Evolutionary conservation across 257 asterid genomes (phyloP).

Genomic region (Coffea canephora): DNA sequence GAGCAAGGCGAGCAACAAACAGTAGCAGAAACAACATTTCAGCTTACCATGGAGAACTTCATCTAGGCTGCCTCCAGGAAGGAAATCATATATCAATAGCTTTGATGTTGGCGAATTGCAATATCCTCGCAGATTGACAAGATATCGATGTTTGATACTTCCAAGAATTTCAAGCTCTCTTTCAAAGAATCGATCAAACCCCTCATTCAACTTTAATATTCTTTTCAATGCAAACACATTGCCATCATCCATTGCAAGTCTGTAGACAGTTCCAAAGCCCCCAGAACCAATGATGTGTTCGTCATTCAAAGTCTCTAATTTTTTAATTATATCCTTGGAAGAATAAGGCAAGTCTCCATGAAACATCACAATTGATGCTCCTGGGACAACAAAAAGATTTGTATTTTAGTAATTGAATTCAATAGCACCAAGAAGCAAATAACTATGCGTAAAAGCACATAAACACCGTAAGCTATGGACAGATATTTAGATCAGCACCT

Average conservation of each 20-base stretch:
- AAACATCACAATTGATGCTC: slow-evolving; percentile 90
- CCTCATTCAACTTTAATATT: slow-evolving; percentile 75
- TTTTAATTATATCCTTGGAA: slow-evolving; percentile 81
- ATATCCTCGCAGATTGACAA: slow-evolving; percentile 88
- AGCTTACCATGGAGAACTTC: slow-evolving; percentile 77
- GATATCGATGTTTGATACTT: slow-evolving; percentile 78
- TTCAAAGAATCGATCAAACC: slow-evolving; percentile 81
- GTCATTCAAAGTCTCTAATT: slow-evolving; percentile 72
- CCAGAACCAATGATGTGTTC: slow-evolving; percentile 89
- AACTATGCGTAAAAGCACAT: not conserved
- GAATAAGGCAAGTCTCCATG: slow-evolving; percentile 96
- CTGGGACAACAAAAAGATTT: slow-evolving; percentile 37
- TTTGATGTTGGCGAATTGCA: slow-evolving; percentile 86
- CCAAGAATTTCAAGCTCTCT: slow-evolving; percentile 96
- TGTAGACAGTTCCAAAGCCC: slow-evolving; percentile 93
- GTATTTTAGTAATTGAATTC: slow-evolving; percentile 9
- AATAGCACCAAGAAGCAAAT: slow-evolving; percentile 11
- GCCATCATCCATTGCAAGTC: slow-evolving; percentile 93
- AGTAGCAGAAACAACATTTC: slow-evolving; percentile 14
- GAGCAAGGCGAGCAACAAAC: slow-evolving; percentile 4
- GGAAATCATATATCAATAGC: slow-evolving; percentile 72
- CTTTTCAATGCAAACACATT: slow-evolving; percentile 80
- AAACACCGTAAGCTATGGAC: slow-evolving; percentile 27
- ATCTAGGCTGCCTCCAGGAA: slow-evolving; percentile 90
- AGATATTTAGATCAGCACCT: slow-evolving; percentile 51